Evolutionary conservation across 257 asterid species (phyloP).

Genomic region (Nicotiana noctiflora): DNA sequence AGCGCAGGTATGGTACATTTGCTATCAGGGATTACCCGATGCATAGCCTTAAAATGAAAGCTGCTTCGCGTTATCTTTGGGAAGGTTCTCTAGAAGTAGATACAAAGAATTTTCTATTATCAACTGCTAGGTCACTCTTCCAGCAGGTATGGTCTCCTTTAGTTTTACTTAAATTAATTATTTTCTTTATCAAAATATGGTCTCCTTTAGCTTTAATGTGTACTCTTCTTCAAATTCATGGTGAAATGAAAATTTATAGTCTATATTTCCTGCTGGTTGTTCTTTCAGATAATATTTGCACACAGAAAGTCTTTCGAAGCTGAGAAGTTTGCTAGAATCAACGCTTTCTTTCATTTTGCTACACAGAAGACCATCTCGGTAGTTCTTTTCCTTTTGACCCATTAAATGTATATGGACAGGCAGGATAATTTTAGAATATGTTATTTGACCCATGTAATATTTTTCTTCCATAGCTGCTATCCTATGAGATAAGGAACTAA

Average conservation of each 20-base stretch:
- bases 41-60: slow-evolving; percentile 61
- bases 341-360: slow-evolving; percentile 31
- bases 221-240: slow-evolving; percentile 11
- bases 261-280: slow-evolving; percentile 7
- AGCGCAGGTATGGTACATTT: slow-evolving; percentile 36
- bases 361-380: slow-evolving; percentile 30
- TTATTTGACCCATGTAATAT: not conserved
- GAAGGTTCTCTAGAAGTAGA: slow-evolving; percentile 37
- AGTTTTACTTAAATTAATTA: not conserved
- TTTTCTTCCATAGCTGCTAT: not conserved
- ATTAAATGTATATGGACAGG: not conserved
- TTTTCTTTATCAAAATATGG: not conserved
- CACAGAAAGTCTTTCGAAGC: slow-evolving; percentile 61
- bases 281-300: slow-evolving; percentile 53
- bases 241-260: slow-evolving; percentile 2
- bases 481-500: not conserved
- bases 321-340: slow-evolving; percentile 44
- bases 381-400: slow-evolving; percentile 13
- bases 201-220: not conserved
- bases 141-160: slow-evolving; percentile 45
- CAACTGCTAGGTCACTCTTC: slow-evolving; percentile 68
- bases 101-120: slow-evolving; percentile 38
- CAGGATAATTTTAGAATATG: not conserved
- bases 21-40: slow-evolving; percentile 51
- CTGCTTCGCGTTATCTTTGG: slow-evolving; percentile 70